Base-by-base conservation (phyloP, 2,329 filamentous ascomycete species). In the Trichoderma lentiforme region DNA sequence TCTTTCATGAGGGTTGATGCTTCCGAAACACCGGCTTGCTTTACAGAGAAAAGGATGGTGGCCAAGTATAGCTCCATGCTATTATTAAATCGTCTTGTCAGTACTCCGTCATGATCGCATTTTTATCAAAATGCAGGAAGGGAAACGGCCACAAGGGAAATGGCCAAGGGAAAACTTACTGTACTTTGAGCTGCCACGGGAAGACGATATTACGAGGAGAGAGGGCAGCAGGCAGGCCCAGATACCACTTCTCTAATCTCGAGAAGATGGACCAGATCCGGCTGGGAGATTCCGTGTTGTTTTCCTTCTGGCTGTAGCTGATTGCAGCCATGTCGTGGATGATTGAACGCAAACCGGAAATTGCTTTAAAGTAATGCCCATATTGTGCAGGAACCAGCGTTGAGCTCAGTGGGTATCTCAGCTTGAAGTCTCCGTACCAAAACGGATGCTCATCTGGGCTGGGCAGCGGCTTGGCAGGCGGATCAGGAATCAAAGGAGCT, bases 361-460 rank as follows among this genome's bases (percentile, higher is more conserved):
- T 66, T 1, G 78, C 79, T 43, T 73, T 75, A 60, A 81, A 79
- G 4, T 76, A 69, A 6, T 77, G 72, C 7, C 77, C 76, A 51
- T 79, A 76, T 14, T 74, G 57, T 8, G 74, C 74, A 2, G 75
- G 75, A 39, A 76, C 72, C 1, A 77, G 70, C 1, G 71, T 73
- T 0, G 71, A 21, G 14, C 71, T 72, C 9, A 74, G 53, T 1
- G 80, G 79, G 62, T 81, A 82, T 34, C 75, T 77, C 3, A 81
- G 70, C 73, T 74, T 76, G 1, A 79, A 72, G 30, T 82, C 79
- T 15, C 79, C 79, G 61, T 80, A 81, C 73, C 76, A 80, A 1
- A 63, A 73, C 0, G 76, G 58, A 18, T 75, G 72, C 8, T 73
- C 63, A 12, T 74, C 39, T 2, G 75, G 70, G 15, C 77, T 75